These are phyloP conservation scores for Rhodofomes roseus DNA, from an alignment of 1,284 basidiomycete species.

Conservation along the genomic window DNA sequence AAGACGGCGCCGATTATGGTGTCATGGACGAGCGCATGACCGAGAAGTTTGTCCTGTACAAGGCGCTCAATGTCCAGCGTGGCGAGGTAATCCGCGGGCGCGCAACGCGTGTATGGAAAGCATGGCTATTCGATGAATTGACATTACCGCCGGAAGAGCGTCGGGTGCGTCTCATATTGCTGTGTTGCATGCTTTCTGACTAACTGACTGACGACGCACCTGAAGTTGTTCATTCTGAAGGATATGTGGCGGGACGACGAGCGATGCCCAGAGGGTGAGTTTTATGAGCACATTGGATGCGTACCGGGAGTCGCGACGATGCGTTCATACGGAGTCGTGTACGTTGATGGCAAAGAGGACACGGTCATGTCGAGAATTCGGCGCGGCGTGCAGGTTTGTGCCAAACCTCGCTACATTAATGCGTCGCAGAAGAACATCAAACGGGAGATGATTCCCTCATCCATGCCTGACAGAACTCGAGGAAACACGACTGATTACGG, in stretches of 20 bases:
- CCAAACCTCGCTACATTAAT: neutral
- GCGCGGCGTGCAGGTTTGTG: neutral
- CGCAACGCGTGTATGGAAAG: conserved; percentile 2
- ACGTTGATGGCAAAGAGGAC: conserved; percentile 1
- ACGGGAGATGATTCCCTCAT: neutral
- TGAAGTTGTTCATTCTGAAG: conserved; percentile 7
- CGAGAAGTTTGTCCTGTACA: conserved; percentile 5
- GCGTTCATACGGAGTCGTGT: conserved; percentile 5
- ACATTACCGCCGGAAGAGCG: neutral
- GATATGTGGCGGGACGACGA: conserved; percentile 10
- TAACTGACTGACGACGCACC: neutral
- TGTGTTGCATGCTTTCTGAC: neutral
- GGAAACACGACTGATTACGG: neutral
- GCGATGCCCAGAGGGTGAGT: conserved; percentile 6
- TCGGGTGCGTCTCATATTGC: neutral
- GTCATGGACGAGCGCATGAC: neutral
- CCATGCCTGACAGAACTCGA: neutral
- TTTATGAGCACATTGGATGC: conserved; percentile 3
- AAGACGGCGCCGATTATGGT: too few species aligned
- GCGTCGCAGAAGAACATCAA: neutral
- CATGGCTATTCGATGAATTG: conserved; percentile 9
- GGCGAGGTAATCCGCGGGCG: neutral
- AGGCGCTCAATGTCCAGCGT: neutral
- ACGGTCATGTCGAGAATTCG: neutral
- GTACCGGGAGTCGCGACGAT: conserved; percentile 3